Conservation (phyloP, 495 filamentous ascomycete species). For the Neurospora sublineolata region DNA sequence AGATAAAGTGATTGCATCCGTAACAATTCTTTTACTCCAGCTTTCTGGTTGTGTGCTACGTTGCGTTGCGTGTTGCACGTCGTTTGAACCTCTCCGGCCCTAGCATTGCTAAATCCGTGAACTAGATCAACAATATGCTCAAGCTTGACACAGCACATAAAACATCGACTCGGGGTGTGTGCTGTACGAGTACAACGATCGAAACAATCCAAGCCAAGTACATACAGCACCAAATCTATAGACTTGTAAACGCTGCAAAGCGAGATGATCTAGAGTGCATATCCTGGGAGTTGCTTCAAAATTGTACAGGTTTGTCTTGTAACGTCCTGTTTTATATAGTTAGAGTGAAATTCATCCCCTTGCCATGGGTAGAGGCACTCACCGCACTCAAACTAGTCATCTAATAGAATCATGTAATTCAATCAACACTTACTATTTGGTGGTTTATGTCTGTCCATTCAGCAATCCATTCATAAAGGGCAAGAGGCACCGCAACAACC, state of each 20-base stretch:
- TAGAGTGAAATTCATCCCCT: background rate
- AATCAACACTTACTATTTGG: background rate
- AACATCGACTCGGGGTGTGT: background rate
- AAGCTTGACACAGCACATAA: background rate
- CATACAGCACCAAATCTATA: background rate
- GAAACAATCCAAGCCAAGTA: background rate
- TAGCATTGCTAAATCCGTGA: background rate
- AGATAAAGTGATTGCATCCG: background rate
- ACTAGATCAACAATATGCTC: background rate
- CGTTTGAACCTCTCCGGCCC: background rate
- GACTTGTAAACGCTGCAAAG: background rate
- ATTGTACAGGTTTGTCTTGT: background rate
- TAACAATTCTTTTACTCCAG: background rate
- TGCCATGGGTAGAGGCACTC: background rate
- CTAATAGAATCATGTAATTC: background rate
- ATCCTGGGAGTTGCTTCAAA: background rate
- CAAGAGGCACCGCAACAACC: background rate
- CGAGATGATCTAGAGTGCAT: background rate
- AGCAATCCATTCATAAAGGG: background rate
- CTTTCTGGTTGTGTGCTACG: background rate
- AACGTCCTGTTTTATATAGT: background rate
- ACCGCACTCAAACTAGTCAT: background rate
- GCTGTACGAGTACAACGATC: background rate
- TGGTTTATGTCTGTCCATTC: background rate
- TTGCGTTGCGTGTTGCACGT: background rate